Evolutionary conservation across 345 rosid genomes (phyloP).

Genomic region (Populus euphratica): DNA sequence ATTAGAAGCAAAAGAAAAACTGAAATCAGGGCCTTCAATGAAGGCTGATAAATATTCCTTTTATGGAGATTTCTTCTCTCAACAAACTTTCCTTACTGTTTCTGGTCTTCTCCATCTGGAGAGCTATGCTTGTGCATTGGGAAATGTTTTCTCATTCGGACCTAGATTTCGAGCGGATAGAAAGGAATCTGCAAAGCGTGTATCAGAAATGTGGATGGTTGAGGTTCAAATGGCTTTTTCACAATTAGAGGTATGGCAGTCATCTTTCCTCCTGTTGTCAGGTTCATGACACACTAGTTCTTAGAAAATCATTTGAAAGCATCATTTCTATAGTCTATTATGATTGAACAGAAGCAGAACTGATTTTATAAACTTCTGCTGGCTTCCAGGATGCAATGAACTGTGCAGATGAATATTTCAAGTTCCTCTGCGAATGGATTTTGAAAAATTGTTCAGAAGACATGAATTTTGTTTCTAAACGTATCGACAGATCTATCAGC

Average conservation of each 20-base stretch:
- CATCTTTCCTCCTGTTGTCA: too few relatives aligned
- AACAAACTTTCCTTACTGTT: conserved; percentile 50
- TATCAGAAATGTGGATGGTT: conserved; percentile 79
- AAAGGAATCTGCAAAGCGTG: conserved; percentile 41
- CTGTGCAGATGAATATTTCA: conserved; percentile 68
- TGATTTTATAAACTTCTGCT: conserved; percentile 1
- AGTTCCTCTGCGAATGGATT: conserved; percentile 70
- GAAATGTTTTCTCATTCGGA: conserved; percentile 84
- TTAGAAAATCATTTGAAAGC: too few relatives aligned
- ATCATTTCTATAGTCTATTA: too few relatives aligned
- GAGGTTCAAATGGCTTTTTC: conserved; percentile 83
- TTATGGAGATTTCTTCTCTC: conserved; percentile 57
- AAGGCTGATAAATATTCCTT: conserved; percentile 32
- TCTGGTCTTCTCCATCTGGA: conserved; percentile 84
- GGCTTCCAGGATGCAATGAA: conserved; percentile 66
- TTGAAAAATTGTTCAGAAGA: conserved; percentile 61
- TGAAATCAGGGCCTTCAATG: conserved; percentile 21
- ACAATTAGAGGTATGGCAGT: conserved; percentile 56
- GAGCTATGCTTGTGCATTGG: conserved; percentile 87
- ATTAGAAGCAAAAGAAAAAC: conserved; percentile 53
- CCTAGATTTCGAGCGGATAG: conserved; percentile 70
- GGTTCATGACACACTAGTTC: too few relatives aligned
- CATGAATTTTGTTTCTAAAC: conserved; percentile 54
- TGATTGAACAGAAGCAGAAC: too few relatives aligned
- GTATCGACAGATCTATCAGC: conserved; percentile 48